Evolutionary conservation across 805 yeast genomes (phyloP), one percentile per base, ranked within the genome.

Genomic region (Myxozyma udenii): DNA sequence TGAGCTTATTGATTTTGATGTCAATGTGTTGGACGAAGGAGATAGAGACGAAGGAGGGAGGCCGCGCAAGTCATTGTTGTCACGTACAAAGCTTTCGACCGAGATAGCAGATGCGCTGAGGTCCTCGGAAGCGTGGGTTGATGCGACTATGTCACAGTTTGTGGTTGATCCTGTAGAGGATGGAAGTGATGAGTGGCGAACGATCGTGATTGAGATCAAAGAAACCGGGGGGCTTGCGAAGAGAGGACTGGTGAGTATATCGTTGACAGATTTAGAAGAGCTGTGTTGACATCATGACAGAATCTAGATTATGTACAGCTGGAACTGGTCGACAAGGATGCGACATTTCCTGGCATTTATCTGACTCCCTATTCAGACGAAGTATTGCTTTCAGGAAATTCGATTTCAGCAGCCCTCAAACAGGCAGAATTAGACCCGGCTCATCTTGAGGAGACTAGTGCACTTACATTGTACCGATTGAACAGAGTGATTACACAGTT

Each of bases 271-370:
- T n/a, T n/a, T n/a, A n/a, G n/a, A n/a, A n/a, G n/a, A n/a, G n/a
- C n/a, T n/a, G n/a, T n/a, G n/a, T n/a, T n/a, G n/a, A n/a, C n/a
- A n/a, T n/a, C n/a, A n/a, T n/a, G 32, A 11, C 18, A 40, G 35
- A 24, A 30, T 5, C 37, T 51, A 11, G 58, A 54, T 46, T 54
- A 54, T 30, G 48, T 51, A 14, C 35, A 51, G 11, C 37, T 54
- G 6, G 58, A 54, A 18, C 32, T 44, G 18, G 24, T 51, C 6
- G 52, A 54, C 26, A 51, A 50, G 7, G 42, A 54, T 18, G 41
- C 19, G 4, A 19, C 42, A 23, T 48, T 43, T 22, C 22, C 16
- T 3, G 47, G 23, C 2, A 46, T 54, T 4, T 35, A 42, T n/a
- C 19, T 51, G 19, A 44, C 46, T 11, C 51, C 51, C 3, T 54